These are phyloP conservation scores for Penicillium paradoxum DNA, from an alignment of 495 filamentous ascomycete species.

Conservation along the genomic window DNA sequence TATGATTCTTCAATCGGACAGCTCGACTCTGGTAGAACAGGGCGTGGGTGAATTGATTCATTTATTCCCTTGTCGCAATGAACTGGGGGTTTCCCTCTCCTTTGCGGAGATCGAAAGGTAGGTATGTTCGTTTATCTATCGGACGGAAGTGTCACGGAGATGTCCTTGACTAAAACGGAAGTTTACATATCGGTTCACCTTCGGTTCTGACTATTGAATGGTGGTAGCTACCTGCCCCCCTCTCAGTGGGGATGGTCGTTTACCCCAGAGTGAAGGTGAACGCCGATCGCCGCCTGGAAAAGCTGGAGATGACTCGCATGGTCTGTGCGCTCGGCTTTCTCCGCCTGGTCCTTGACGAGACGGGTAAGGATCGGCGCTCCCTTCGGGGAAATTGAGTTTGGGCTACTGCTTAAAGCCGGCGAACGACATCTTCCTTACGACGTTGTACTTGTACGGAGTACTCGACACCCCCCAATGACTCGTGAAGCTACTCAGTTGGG, in stretches of 20 bases:
- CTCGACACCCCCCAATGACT: too few species aligned
- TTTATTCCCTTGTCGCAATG: neutral
- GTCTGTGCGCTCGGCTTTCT: too few species aligned
- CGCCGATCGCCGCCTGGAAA: neutral
- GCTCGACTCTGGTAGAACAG: neutral
- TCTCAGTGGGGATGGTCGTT: neutral
- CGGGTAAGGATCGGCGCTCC: neutral
- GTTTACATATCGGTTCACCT: neutral
- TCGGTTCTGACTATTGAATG: neutral
- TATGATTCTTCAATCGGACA: neutral
- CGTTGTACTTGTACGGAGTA: too few species aligned
- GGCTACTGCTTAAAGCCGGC: too few species aligned
- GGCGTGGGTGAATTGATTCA: neutral
- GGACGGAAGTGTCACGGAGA: neutral
- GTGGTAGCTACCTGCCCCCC: too few species aligned
- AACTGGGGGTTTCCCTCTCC: neutral
- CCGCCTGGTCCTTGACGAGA: conserved; percentile 12
- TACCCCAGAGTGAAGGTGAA: neutral
- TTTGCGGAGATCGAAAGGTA: neutral
- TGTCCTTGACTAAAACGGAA: conserved; percentile 10
- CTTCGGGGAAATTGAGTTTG: neutral
- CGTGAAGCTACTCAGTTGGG: too few species aligned
- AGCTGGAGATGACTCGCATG: neutral
- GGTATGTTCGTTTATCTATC: neutral
- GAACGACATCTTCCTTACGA: too few species aligned